Base-by-base conservation (phyloP, 163 green algal species). In the Scenedesmus sp. region DNA sequence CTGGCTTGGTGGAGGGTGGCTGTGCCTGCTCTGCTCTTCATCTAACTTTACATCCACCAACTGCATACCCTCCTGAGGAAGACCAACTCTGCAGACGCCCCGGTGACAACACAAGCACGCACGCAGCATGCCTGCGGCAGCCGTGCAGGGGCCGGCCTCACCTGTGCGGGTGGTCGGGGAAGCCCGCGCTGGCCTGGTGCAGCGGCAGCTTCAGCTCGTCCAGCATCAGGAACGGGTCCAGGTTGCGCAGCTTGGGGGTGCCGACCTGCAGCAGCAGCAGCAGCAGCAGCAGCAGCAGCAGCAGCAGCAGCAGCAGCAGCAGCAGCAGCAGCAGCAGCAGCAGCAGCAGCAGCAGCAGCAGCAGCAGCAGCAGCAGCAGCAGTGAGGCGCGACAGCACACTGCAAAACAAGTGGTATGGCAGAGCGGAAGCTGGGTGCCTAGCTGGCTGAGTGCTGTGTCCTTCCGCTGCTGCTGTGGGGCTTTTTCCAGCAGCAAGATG, bases 131-230 rank as follows among this genome's bases (percentile, higher is more conserved):
- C 46, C 10, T 53, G 46, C 46, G 10, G 46, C 7, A 53, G 10
- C 46, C 53, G 22, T 65, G 53, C 53, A 65, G 53, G 53, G 24
- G 24, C 15, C 86, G 7, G 30, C 40, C 40, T 35, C 43, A 53
- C 80, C 42, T 43, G 92, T 98, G 96, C 0, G 97, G 97, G 90
- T 99, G 97, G 92, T 97, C 92, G 1, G 97, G 97, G 86, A 99
- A 99, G 30, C 97, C 97, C 0, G 96, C 95, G n/a, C 93, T 92
- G 0, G 95, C 97, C 65, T 95, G 42, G 22, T 94, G 85, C 1
- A 94, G 86, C 0, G 96, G 95, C 70, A 97, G 89, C 89, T 96
- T 96, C 37, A 98, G 91, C 94, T 99, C 97, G 73, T 99, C 97
- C 7, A 96, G 92, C 92, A 95, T 94, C 3, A 99, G 94, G 94